phyloP scores from a whole-genome alignment of 345 rosid genomes.

The Euphorbia pulcherrima region DNA sequence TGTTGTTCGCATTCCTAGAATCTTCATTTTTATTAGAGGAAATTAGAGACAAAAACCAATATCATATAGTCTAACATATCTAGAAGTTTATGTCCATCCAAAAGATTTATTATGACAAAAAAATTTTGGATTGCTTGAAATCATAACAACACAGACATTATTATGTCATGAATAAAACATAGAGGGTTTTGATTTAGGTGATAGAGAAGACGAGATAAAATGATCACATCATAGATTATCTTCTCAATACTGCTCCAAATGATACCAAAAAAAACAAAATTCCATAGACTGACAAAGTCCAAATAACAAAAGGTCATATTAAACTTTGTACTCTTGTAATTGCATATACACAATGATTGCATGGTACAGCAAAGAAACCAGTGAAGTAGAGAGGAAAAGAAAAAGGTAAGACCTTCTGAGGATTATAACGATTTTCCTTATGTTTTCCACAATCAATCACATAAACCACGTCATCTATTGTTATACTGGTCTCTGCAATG shows the following conservation, averaged over 20 bases:
- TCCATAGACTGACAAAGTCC: neutral
- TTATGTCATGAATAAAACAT: neutral
- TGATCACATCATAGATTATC: neutral
- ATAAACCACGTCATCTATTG: constrained; percentile 88
- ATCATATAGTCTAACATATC: neutral
- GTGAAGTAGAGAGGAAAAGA: neutral
- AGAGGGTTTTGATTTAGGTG: neutral
- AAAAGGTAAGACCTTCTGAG: constrained; percentile 62
- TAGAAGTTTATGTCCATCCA: neutral
- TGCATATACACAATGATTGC: neutral
- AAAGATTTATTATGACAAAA: neutral
- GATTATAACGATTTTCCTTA: constrained; percentile 88
- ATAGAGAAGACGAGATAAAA: neutral
- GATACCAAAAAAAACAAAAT: too few species aligned
- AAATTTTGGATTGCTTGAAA: neutral
- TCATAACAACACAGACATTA: neutral
- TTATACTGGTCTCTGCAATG: constrained; percentile 89
- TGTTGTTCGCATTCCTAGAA: too few species aligned
- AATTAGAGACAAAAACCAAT: neutral
- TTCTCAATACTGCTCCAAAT: neutral
- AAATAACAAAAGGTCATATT: too few species aligned
- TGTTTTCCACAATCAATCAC: constrained; percentile 93
- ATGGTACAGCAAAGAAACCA: too few species aligned
- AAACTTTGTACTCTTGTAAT: too few species aligned
- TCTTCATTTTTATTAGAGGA: neutral